Evolutionary conservation across 2,329 filamentous ascomycete genomes (phyloP), one percentile per base, ranked within the genome.

Genomic region (Beauveria bassiana): DNA sequence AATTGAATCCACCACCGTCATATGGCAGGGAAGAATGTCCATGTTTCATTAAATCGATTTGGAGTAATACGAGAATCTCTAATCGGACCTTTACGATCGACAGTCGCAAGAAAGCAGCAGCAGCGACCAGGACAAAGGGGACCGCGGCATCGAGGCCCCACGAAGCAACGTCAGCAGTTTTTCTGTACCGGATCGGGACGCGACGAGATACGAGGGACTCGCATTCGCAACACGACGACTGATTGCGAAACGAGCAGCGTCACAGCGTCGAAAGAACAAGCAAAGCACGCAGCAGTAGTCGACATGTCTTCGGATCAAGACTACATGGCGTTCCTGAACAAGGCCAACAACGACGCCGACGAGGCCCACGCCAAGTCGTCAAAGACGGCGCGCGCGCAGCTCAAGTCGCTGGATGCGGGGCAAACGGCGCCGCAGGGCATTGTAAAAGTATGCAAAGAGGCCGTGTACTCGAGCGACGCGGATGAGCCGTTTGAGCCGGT

Each of bases 401-500:
- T 85, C 69, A 85, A 82, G 73, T 71, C 80, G 31, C 74, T 75
- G 51, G 82, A 85, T 67, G 68, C 78, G 64, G 79, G 81, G 65
- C 79, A 81, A 57, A 73, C 80, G 63, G 81, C 92, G 59, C 90
- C 92, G 7, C 74, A 77, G 55, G 74, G 76, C 3, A 79, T 93
- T 59, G 73, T 76, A 60, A 72, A 76, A 46, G 79, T 77, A 8
- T 75, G 75, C 59, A 77, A 80, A 55, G 76, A 81, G 56, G 82
- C 80, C 49, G 86, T 88, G 70, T 96, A 95, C 73, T 74, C 84
- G 18, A 95, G 88, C 64, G 93, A 96, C 63, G 86, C 90, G 34
- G 92, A 96, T 72, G 91, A 96, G 78, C 87, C 88, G 5, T 96
- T 96, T 73, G 86, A 89, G 71, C 85, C 86, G 3, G 90, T 96